Evolutionary conservation across 106 monocot genomes (phyloP), one percentile per base, ranked within the genome.

Genomic region (Allium cepa): DNA sequence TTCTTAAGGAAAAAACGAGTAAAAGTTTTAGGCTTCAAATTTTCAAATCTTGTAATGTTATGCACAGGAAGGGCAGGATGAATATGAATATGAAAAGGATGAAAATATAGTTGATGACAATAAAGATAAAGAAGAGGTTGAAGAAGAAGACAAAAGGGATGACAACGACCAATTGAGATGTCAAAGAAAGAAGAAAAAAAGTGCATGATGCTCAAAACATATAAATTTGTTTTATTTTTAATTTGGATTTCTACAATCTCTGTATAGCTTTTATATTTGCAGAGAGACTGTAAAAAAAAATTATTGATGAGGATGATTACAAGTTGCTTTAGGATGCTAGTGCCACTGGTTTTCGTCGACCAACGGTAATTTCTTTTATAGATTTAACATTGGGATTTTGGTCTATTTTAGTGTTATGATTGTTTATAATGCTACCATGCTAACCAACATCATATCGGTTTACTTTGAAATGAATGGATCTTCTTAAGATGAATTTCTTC

Each of bases 221-320:
- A 57, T 28, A 10, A 17, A 17, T 67, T 74, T 64, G 50, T 57
- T n/a, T 59, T 74, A n/a, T 47, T 72, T 11, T 8, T 52, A 11
- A 8, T 8, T 8, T 52, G 8, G 52, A 52, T n/a, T n/a, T n/a
- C n/a, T n/a, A n/a, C n/a, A n/a, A n/a, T n/a, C n/a, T n/a, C n/a
- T n/a, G n/a, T n/a, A n/a, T n/a, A n/a, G n/a, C n/a, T n/a, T n/a
- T n/a, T n/a, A n/a, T n/a, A n/a, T 22, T 2, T 26, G 9, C 81
- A 99, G 97, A 69, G 97, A 90, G 55, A 84, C 84, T 16, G 90
- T n/a, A 93, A 66, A 88, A 78, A 46, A 92, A 79, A 62, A 81
- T 80, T 59, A 87, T 99, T 27, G 97, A 99, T 62, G 97, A 99
- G 69, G 97, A 99, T 71, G 97, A 99, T 63, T 99, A 99, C 47